Conservation (phyloP, 257 asterid genomes). For the Linaria vulgaris region DNA sequence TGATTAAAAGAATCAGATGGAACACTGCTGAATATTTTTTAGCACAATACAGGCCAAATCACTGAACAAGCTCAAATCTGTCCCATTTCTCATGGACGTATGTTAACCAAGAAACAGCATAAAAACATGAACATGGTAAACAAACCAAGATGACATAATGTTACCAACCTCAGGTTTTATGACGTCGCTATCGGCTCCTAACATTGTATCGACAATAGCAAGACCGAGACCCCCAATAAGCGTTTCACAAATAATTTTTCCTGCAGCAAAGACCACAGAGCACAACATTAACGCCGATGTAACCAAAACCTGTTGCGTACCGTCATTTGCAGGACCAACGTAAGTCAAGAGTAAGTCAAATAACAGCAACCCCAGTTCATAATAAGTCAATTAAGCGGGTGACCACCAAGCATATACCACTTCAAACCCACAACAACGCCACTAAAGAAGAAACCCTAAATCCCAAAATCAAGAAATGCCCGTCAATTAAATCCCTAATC, state of each 20-base stretch:
- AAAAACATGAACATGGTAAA: slow-evolving; percentile 17
- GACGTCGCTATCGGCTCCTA: slow-evolving; percentile 56
- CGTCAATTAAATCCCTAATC: slow-evolving; percentile 40
- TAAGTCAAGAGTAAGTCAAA: not conserved
- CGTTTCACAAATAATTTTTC: slow-evolving; percentile 21
- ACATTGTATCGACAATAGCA: slow-evolving; percentile 37
- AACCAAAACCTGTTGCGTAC: slow-evolving; percentile 15
- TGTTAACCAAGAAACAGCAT: not conserved
- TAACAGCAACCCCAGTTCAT: not conserved
- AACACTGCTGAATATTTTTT: not conserved
- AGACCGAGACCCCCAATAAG: slow-evolving; percentile 14
- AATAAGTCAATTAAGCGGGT: not conserved
- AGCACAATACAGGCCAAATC: not conserved
- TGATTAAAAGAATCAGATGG: not conserved
- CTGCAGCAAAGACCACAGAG: slow-evolving; percentile 31
- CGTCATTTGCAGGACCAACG: not conserved
- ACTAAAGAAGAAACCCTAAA: not conserved
- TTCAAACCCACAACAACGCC: not conserved
- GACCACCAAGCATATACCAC: not conserved
- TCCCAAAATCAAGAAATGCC: slow-evolving; percentile 28
- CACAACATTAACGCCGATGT: slow-evolving; percentile 8
- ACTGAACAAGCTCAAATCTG: not conserved
- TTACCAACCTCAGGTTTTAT: slow-evolving; percentile 52
- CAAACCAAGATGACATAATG: slow-evolving; percentile 15
- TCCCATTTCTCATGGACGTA: too few species aligned